Conservation (phyloP, 169 alveolate species). For the Babesia caballi region DNA sequence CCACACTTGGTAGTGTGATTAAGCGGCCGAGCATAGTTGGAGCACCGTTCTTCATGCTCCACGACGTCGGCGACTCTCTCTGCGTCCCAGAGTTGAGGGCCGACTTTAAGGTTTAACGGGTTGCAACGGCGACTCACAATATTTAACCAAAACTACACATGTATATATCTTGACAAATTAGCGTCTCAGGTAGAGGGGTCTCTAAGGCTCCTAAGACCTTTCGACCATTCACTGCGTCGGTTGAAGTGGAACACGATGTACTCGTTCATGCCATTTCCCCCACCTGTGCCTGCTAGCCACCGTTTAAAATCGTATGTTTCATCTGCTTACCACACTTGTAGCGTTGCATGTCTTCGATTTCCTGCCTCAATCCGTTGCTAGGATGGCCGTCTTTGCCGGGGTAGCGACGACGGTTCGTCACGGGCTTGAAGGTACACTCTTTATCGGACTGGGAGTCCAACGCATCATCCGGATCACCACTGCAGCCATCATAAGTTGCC, state of each 20-base stretch:
- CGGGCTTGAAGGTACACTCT: conserved; percentile 17
- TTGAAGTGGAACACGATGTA: conserved; percentile 55
- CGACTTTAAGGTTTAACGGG: background rate
- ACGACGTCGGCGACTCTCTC: conserved; percentile 59
- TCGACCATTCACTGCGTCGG: conserved; percentile 32
- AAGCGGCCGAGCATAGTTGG: conserved; percentile 26
- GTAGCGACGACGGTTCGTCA: background rate
- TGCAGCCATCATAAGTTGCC: background rate
- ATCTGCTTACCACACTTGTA: background rate
- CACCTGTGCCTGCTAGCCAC: background rate
- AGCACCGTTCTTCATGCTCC: conserved; percentile 49
- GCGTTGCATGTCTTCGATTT: conserved; percentile 3
- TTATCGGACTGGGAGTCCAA: background rate
- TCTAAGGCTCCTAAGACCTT: conserved; percentile 24
- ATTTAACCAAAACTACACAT: background rate
- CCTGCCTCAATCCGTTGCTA: background rate
- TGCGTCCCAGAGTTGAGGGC: conserved; percentile 47
- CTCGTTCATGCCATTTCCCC: conserved; percentile 16
- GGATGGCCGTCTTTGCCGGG: background rate
- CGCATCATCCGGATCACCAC: background rate
- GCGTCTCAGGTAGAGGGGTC: background rate
- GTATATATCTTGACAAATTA: no score
- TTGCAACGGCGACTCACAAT: background rate
- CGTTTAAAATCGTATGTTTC: background rate
- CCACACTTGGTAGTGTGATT: conserved; percentile 24